These are phyloP conservation scores for Clarireedia sp. DNA, from an alignment of 2,329 filamentous ascomycete species.

Conservation along the genomic window DNA sequence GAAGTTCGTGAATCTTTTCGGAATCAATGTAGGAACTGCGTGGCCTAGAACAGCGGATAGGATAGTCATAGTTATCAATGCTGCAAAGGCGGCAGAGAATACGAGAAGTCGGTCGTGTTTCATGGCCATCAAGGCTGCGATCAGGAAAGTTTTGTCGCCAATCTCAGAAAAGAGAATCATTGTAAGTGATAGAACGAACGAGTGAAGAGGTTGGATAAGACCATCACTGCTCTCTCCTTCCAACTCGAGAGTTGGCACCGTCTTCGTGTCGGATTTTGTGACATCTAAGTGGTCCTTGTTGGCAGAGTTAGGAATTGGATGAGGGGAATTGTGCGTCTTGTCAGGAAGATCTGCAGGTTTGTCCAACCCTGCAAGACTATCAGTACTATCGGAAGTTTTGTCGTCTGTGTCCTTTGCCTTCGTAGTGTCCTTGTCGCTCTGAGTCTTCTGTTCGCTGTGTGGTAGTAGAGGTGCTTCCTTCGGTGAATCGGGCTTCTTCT, in stretches of 20 bases:
- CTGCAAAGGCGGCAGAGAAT: conserved; percentile 89
- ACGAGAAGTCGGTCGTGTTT: conserved; percentile 89
- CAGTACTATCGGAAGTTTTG: conserved; percentile 23
- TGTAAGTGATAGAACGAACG: conserved; percentile 82
- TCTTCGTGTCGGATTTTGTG: conserved; percentile 34
- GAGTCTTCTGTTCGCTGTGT: conserved; percentile 65
- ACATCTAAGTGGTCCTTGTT: conserved; percentile 57
- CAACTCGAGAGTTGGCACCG: conserved; percentile 27
- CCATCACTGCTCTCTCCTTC: conserved; percentile 44
- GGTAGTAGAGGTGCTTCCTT: conserved; percentile 80
- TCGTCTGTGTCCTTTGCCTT: conserved; percentile 32
- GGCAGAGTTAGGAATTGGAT: conserved; percentile 57
- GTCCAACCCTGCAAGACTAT: conserved; percentile 47
- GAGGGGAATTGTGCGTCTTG: conserved; percentile 66
- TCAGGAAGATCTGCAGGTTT: conserved; percentile 77
- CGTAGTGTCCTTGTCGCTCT: conserved; percentile 33
- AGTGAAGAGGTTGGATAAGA: conserved; percentile 75
- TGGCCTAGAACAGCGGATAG: conserved; percentile 89
- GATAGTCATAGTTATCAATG: conserved; percentile 88
- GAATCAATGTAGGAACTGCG: conserved; percentile 80
- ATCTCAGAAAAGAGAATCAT: conserved; percentile 98
- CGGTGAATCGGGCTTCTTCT: conserved; percentile 73
- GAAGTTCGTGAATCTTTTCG: conserved; percentile 84
- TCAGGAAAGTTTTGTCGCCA: conserved; percentile 96
- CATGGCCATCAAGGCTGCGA: conserved; percentile 98